Base-by-base conservation (phyloP, 306 rosid species). In the Oemleria cerasiformis region DNA sequence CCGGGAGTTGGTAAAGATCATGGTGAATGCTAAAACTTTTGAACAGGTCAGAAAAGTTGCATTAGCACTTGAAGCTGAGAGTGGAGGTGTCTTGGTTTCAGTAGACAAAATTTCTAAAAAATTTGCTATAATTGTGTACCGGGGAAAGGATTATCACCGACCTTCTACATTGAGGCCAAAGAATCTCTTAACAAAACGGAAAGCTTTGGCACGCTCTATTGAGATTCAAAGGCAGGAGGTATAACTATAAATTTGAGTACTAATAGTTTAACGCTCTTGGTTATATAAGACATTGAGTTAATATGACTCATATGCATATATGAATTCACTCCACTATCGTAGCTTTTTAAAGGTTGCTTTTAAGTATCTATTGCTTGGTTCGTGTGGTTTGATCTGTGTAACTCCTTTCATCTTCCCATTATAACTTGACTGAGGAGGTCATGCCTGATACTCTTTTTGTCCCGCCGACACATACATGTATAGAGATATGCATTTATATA, bases 211-310 rank as follows among this genome's bases (percentile, higher is more conserved):
- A 40, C 95, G 95, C 58, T 94, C 97, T 12, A 94, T 94, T 60
- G 99, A 94, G 86, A 88, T 94, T 57, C 99, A 94, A 79, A 84
- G 97, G 64, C 97, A 76, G 7, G 96, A 94, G 95, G 98, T 93
- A 86, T 21, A 53, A 9, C 50, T 71, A 54, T n/a, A 42, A 30
- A 75, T 50, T 61, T 68, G 66, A 41, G 30, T 62, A 71, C 70
- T 41, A 49, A 25, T 57, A 4, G 25, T 49, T 68, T 54, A 68
- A 45, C 2, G 48, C 10, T 70, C 41, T 51, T 61, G 78, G 54
- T 8, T 20, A 50, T 10, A n/a, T 55, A 61, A 54, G 53, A 73
- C 68, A 65, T 48, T 3, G 30, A 23, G 70, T 45, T 65, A 39
- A 51, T 70, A 61, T 41, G 9, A 57, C 41, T 14, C 54, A 30